Evolutionary conservation across 1,284 basidiomycete genomes (phyloP), one percentile per base, ranked within the genome.

Genomic region (Leccinum variabile): DNA sequence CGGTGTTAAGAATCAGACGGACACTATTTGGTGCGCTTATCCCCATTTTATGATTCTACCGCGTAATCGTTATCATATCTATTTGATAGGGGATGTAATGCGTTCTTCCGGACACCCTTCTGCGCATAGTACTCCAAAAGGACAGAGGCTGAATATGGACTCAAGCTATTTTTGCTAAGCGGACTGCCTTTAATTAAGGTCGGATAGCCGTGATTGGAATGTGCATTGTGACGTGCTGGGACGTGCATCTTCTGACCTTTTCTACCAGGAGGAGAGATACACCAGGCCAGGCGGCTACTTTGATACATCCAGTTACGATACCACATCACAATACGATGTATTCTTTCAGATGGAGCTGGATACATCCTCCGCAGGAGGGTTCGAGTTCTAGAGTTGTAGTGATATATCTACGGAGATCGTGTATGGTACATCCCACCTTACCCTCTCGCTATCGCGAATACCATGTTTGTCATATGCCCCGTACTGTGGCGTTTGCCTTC

Each of bases 1-100:
- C 59, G 75, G 73, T 25, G 67, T 73, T 41, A 70, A 70, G 55
- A 69, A 63, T 59, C 54, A 56, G 16, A 71, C 69, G 6, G 67
- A 66, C 61, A 62, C 30, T 63, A 69, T 22, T 66, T 68, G 50
- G 75, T 72, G 56, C 60, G 72, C 54, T 50, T 61, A 60, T 59
- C 54, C 37, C 61, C 46, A 57, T 62, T 50, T 30, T 44, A 49
- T 49, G 16, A 52, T 18, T 54, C 46, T 54, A 44, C 18, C 46
- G 37, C 35, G 41, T 55, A 54, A 56, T 46, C 35, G 28, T 53
- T 33, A 65, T 63, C 44, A 56, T 11, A 54, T 44, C 14, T 33
- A 33, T 56, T 28, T 59, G 56, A 63, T 57, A 74, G 50, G 69
- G 72, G 67, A 13, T 69, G 69, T 54, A 56, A 62, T 39, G 70